These are phyloP conservation scores for Cicer chorassanicum DNA, from an alignment of 306 rosid species.

Conservation along the genomic window DNA sequence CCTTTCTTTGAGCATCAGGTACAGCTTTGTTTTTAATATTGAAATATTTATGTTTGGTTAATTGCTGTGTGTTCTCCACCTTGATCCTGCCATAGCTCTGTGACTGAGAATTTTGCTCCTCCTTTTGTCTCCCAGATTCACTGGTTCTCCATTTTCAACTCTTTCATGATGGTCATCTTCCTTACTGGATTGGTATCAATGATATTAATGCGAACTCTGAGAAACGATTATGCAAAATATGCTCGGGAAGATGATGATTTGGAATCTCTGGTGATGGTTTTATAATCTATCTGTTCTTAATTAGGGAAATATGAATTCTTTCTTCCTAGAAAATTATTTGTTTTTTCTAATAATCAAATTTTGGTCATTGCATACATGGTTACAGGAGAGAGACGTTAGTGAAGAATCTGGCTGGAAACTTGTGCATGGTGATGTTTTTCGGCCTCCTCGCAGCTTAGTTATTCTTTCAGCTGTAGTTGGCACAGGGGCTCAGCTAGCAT, in stretches of 20 bases:
- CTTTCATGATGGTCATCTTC: conserved; percentile 99
- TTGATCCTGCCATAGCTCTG: conserved; percentile 13
- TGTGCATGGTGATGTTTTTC: conserved; percentile 99
- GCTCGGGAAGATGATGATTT: conserved; percentile 98
- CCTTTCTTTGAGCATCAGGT: conserved; percentile 99
- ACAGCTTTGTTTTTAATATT: conserved; percentile 14
- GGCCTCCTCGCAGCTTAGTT: conserved; percentile 80
- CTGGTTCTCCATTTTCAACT: conserved; percentile 99
- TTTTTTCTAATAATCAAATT: conserved; percentile 37
- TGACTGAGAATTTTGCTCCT: conserved; percentile 43
- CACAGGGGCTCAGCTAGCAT: conserved; percentile 94
- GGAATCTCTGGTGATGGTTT: conserved; percentile 82
- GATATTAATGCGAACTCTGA: conserved; percentile 98
- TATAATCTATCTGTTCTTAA: conserved; percentile 34
- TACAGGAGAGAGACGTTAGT: conserved; percentile 94
- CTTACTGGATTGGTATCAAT: conserved; percentile 98
- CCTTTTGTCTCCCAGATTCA: conserved; percentile 74
- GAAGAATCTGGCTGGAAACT: conserved; percentile 99
- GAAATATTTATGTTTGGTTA: conserved; percentile 20
- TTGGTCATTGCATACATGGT: conserved; percentile 37
- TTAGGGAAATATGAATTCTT: conserved; percentile 24
- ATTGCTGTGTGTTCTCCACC: conserved; percentile 35
- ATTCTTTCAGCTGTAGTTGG: conserved; percentile 97
- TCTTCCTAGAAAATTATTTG: not conserved
- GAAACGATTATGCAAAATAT: conserved; percentile 99